Base-by-base conservation (phyloP, 2,329 filamentous ascomycete species). In the Alternaria postmessia region DNA sequence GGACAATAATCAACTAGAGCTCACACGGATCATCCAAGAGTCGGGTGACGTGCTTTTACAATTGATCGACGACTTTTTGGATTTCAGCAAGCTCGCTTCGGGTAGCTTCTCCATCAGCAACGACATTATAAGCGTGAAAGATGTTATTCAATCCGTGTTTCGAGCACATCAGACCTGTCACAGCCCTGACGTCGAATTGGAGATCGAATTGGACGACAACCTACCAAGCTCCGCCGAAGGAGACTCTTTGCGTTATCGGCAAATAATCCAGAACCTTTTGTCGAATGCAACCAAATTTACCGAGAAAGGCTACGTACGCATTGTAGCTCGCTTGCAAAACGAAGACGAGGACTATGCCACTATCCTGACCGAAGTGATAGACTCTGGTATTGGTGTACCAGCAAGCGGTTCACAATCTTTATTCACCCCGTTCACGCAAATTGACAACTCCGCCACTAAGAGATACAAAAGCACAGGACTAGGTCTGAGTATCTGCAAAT, bases 51-150 rank as follows among this genome's bases (percentile, higher is more conserved):
- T 88, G 3, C 78, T 89, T 22, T 75, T 89, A 18, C 84, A 86
- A 63, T 83, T 89, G 49, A 88, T 89, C 71, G 88, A 89, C 67
- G 86, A 89, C 61, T 87, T 90, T 46, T 80, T 89, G n/a, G 87
- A 90, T 75, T 89, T 88, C 68, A 88, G 87, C 9, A 89, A 89
- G 65, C 79, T 89, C 6, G 83, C 85, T 0, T 86, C 86, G 0
- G 86, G 86, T n/a, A 83, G 81, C 36, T 87, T 89, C 61, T 85
- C 85, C 3, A 80, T 89, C 54, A 84, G 80, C 48, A 74, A 84
- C 14, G 85, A 87, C 65, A 76, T 84, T 32, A 76, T 89, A 58
- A 80, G 82, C 63, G 76, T 88, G 42, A 59, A 76, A 24, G 77
- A 77, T 48, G 79, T 83, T 53, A 74, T 86, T 16, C 77, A 77